Base-by-base conservation (phyloP, 495 filamentous ascomycete species). In the Neurospora sp. region DNA sequence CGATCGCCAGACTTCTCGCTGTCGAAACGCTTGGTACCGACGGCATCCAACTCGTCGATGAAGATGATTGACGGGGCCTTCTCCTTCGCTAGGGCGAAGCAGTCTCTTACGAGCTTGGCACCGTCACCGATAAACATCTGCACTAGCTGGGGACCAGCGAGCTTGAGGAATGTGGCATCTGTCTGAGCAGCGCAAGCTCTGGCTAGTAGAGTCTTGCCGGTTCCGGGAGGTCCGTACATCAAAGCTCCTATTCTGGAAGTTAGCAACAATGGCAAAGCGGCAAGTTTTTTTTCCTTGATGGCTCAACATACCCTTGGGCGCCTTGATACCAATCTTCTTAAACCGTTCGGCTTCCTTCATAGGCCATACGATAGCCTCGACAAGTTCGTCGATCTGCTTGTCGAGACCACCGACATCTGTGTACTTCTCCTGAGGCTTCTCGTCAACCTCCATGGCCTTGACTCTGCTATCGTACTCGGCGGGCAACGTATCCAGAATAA, bases 101-200 rank as follows among this genome's bases (percentile, higher is more conserved):
- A 96, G 83, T 98, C 96, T 39, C 96, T 92, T 39, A 99, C 96
- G 5, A 99, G 88, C 85, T 98, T 99, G 37, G 96, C 96, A 74
- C 96, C 96, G 78, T 99, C 96, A 78, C 96, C 96, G 70, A 99
- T 99, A 83, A 99, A 99, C 96, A 99, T 99, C 82, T 99, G 96
- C 23, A 99, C 96, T n/a, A 99, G 90, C 83, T 98, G 96, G 3
- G 96, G 96, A 48, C 96, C 96, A 72, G 96, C 96, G 73, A 99
- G 93, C 80, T 99, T 99, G 79, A 99, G 91, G 89, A 99, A 99
- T 66, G 96, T 99, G 73, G 96, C 96, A 73, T 99, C 95, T 73
- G 96, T 98, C 84, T 98, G 95, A 72, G 96, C 96, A 27, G 96
- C 96, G 81, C 96, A 99, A 70, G 96, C 96, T 84, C 96, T 92